Conservation (phyloP, 129 eudicot genomes). For the Daucus carota region DH1_v3.0 NC_030385.2:26378501-26379000, state of each 20-base stretch:
- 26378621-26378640: not conserved
- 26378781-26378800: slow-evolving; percentile 72
- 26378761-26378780: slow-evolving; percentile 68
- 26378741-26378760: not conserved
- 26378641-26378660: not conserved
- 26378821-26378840: slow-evolving; percentile 71
- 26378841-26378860: slow-evolving; percentile 94
- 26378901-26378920: not conserved
- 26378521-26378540: not conserved
- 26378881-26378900: slow-evolving; percentile 45
- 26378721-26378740: not conserved
- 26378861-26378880: slow-evolving; percentile 71
- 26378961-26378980: too few relatives aligned
- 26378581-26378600: not conserved
- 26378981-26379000: too few relatives aligned
- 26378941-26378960: not conserved
- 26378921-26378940: not conserved
- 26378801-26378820: slow-evolving; percentile 85
- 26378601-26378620: not conserved
- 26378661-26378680: not conserved
- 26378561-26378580: not conserved
- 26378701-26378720: not conserved
- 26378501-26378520: not conserved
- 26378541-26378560: not conserved
- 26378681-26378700: not conserved